Evolutionary conservation across 176 grass and related monocot genomes (phyloP), one percentile per base, ranked within the genome.

Genomic region (Triticum timopheevii): DNA sequence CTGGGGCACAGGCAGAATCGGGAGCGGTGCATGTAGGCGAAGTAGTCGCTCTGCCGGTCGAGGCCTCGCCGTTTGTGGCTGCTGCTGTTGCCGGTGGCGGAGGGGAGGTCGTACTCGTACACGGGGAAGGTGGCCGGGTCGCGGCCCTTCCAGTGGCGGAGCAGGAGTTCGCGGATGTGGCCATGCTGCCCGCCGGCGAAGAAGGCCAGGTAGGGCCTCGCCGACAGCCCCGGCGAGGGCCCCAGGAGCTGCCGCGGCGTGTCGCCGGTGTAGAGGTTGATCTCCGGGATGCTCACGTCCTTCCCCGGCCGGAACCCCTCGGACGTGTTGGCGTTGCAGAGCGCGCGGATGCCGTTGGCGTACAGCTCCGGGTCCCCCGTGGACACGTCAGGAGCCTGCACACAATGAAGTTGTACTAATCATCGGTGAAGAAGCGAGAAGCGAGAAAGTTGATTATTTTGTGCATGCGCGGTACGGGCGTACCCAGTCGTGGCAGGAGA

Each of bases 1-100:
- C 95, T 97, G 6, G 92, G 95, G 88, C 92, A 97, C 42, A 95
- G 82, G 79, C 95, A 97, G 86, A 97, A 95, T 17, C 92, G 89
- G 27, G 92, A 86, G 0, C 76, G 64, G 61, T 87, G 82, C 90
- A 95, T 89, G 85, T 62, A 91, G 0, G 58, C 42, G 87, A 86
- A 93, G 78, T 97, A 97, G 86, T 91, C 65, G 50, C 85, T 59
- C 85, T 77, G 36, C 63, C 69, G 19, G 4, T 76, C 52, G 52
- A 3, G 0, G 80, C 10, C 17, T 47, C 20, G 35, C 19, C 69
- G 9, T 9, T 50, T 24, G 12, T 13, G 22, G 16, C 35, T 10
- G 33, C 17, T 38, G 67, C 33, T 10, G 33, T 12, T n/a, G 33
- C 17, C 52, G 35, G 17, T 12, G 66, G n/a, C 5, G 19, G 10